Evolutionary conservation across 345 rosid species (phyloP).

Genomic region (Reutealis trisperma): DNA sequence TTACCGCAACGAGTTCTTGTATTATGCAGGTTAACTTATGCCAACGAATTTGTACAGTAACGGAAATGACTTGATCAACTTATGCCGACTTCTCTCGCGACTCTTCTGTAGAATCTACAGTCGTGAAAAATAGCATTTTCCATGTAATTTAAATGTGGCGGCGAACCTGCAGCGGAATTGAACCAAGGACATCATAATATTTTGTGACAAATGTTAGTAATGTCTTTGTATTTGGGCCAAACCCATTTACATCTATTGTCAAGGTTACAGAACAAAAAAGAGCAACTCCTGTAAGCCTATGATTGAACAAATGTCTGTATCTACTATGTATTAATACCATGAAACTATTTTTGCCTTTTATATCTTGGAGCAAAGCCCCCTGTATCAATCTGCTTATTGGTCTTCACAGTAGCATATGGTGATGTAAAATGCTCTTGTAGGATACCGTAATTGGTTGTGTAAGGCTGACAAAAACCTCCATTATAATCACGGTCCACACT

Average conservation of each 20-base stretch:
- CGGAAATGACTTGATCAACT: conserved; percentile 19
- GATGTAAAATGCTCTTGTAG: conserved; percentile 31
- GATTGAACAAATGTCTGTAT: not conserved
- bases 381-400: not conserved
- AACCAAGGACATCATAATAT: not conserved
- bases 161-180: conserved; percentile 6
- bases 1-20: not conserved
- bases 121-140: not conserved
- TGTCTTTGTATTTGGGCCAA: conserved; percentile 15
- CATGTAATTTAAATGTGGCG: not conserved
- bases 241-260: conserved; percentile 6
- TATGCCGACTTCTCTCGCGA: not conserved
- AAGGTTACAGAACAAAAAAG: not conserved
- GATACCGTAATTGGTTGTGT: conserved; percentile 42
- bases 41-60: conserved; percentile 31
- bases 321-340: not conserved
- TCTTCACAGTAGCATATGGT: conserved; percentile 3
- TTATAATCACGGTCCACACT: conserved; percentile 47
- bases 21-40: conserved; percentile 26
- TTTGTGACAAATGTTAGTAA: not conserved
- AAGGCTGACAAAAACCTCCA: conserved; percentile 43
- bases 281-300: not conserved
- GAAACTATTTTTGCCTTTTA: not conserved
- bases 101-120: conserved; percentile 7
- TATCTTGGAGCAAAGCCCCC: not conserved